Base-by-base conservation (phyloP, 1,139 yeast genomes). In the Lodderomyces pseudojiufengensis region DNA sequence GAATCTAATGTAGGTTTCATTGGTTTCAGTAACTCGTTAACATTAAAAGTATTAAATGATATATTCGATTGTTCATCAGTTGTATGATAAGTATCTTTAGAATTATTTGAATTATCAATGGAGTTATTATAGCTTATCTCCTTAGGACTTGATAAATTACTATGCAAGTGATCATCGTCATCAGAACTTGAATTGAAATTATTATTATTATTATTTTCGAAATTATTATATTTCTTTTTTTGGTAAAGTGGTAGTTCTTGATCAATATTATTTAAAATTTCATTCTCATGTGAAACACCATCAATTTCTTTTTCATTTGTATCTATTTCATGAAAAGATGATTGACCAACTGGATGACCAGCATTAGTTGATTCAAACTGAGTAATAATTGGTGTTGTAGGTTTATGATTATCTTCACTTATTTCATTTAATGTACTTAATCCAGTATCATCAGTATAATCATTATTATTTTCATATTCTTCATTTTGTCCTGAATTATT, bases 391-490 rank as follows among this genome's bases (percentile, higher is more conserved):
- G 33, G 36, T 8, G 34, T 15, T 5, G 32, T 15, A 6, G 35
- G 28, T 24, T 38, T 39, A n/a, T 27, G 34, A 18, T 36, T 35
- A 15, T 42, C 45, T 31, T 42, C 45, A 24, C 39, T 39, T 5
- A 33, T 29, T 29, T 40, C 45, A 23, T 39, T 38, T 18, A 40
- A 32, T 1, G 41, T 37, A 25, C 40, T 36, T 18, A 42, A 29
- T 1, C 23, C 32, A 1, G 41, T 39, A 23, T 42, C 43, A 11
- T 39, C 42, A 11, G 43, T 37, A 1, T 24, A 16, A 24, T 25
- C 34, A 24, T 11, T 13, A 3, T 24, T 3, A 14, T 40, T 38
- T 4, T 23, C 22, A 18, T 15, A 30, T 18, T 18, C 20, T 5
- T 18, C 7, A 5, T 18, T 5, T 18, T 5, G 20, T 5, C 5